A percentile compares a stretch with the other conserved stretches of the same genome.
Conservation (phyloP, 257 asterid genomes). For the Haberlea rhodopensis region DNA sequence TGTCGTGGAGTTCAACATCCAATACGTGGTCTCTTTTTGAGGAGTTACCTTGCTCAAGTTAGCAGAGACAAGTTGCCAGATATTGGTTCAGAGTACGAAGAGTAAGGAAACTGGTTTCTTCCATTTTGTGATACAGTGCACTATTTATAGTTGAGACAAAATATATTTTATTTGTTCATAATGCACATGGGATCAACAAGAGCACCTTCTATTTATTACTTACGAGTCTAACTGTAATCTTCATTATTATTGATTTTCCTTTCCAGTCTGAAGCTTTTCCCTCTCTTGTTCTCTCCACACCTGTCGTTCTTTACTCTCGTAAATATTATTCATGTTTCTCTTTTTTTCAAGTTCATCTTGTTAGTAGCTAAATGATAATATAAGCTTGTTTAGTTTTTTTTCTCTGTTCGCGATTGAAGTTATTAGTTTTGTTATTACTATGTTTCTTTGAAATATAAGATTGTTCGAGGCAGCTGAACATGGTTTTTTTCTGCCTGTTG, state of each 20-base stretch:
- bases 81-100: slow-evolving; percentile 94
- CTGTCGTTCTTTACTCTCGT: slow-evolving; percentile 4
- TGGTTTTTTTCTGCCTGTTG: too few relatives aligned
- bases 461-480: too few relatives aligned
- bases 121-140: slow-evolving; percentile 7
- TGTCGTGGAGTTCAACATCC: slow-evolving; percentile 96
- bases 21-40: slow-evolving; percentile 84
- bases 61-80: slow-evolving; percentile 93
- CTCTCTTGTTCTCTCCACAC: too few relatives aligned
- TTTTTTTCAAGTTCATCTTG: background rate
- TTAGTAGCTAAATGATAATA: too few relatives aligned
- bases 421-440: too few relatives aligned
- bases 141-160: too few relatives aligned
- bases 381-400: too few relatives aligned
- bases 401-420: too few relatives aligned
- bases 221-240: too few relatives aligned
- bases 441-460: too few relatives aligned
- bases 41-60: slow-evolving; percentile 97
- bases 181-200: slow-evolving; percentile 7
- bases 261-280: slow-evolving; percentile 5
- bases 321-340: background rate
- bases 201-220: background rate
- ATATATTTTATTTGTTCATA: slow-evolving; percentile 6
- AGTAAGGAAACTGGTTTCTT: slow-evolving; percentile 42
- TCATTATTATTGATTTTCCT: slow-evolving; percentile 24